phyloP scores from a whole-genome alignment of 2,329 filamentous ascomycete species.

The Fusarium chlamydosporum region DNA sequence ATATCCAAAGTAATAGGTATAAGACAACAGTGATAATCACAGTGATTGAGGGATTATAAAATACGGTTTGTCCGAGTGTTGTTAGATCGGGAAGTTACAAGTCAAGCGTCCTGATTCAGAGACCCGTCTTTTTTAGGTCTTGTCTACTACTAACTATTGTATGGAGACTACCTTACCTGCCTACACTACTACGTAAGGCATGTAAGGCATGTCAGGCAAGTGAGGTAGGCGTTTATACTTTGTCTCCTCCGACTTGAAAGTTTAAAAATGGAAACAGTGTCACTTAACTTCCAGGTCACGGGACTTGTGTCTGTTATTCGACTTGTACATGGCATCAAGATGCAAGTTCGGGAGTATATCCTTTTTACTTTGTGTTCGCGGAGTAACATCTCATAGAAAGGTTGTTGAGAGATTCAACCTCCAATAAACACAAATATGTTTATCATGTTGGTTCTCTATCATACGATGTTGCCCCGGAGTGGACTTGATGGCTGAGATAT shows the following conservation, averaged over 20 bases:
- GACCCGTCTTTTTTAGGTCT: constrained; percentile 11
- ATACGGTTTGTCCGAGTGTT: constrained; percentile 7
- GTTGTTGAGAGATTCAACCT: neutral
- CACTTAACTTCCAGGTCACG: constrained; percentile 6
- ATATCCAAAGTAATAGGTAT: neutral
- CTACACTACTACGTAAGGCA: no score
- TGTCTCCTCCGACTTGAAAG: neutral
- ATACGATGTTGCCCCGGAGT: neutral
- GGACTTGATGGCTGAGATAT: neutral
- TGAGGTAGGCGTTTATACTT: constrained; percentile 1
- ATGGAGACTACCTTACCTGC: no score
- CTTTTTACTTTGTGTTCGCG: neutral
- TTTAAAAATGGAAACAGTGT: constrained; percentile 6
- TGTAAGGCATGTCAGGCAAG: no score
- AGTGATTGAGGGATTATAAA: constrained; percentile 21
- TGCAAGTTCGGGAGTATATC: neutral
- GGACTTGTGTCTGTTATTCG: no score
- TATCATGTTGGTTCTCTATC: neutral
- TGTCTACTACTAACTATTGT: neutral
- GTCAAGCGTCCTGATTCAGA: constrained; percentile 12
- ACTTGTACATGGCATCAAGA: neutral
- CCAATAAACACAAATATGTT: neutral
- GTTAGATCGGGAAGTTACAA: constrained; percentile 21
- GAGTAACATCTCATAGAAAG: neutral
- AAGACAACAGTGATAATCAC: neutral